Percentiles rank a stretch among this genome's conserved stretches.
phyloP scores from a whole-genome alignment of 2,329 filamentous ascomycete species.

The Ceratocystis harringtonii region DNA sequence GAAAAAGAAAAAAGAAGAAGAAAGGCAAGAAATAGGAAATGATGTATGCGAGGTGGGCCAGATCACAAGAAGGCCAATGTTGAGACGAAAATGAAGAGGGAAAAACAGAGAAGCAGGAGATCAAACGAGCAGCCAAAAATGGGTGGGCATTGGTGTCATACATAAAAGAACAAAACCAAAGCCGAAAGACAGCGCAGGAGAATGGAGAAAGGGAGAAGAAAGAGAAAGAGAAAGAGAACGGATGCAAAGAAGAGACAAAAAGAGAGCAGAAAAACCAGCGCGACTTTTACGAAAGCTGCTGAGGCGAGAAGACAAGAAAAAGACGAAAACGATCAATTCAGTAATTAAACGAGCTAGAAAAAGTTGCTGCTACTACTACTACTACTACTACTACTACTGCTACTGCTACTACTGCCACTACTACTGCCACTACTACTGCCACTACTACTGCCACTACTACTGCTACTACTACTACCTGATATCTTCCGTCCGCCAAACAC shows the following conservation, averaged over 20 bases:
- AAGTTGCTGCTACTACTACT: too few relatives aligned
- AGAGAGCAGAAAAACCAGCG: background rate
- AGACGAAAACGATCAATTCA: background rate
- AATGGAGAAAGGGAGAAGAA: background rate
- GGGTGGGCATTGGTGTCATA: background rate
- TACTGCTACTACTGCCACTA: too few relatives aligned
- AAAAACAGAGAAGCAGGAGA: slow-evolving; percentile 1
- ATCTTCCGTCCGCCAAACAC: too few relatives aligned
- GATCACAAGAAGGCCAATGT: background rate
- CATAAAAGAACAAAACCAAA: background rate
- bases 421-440: too few relatives aligned
- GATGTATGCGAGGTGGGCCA: background rate
- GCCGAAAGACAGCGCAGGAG: background rate
- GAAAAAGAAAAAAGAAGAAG: background rate
- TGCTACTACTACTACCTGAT: too few relatives aligned
- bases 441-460: too few relatives aligned
- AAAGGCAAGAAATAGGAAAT: background rate
- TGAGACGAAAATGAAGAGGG: background rate
- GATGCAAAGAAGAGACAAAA: background rate
- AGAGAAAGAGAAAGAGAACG: background rate
- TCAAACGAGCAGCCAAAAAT: background rate
- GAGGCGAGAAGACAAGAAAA: background rate
- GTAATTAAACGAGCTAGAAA: background rate
- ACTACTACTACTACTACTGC: too few relatives aligned
- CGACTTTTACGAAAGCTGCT: background rate